Base-by-base conservation (phyloP, 2,329 filamentous ascomycete genomes). In the Claviceps pazoutovae region DNA sequence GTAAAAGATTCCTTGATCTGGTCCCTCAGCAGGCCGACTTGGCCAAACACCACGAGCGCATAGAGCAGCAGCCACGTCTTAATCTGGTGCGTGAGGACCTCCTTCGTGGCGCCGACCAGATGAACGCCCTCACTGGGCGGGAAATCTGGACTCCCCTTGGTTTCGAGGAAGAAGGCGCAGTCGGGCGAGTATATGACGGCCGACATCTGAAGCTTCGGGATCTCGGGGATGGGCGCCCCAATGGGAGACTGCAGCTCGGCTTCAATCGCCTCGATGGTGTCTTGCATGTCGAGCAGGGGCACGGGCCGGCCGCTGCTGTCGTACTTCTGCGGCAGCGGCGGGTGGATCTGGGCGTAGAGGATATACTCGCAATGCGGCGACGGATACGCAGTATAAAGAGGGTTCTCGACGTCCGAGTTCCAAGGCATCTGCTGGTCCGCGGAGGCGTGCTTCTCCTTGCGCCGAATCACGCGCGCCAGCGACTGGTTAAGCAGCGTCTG, bases 331-430 rank as follows among this genome's bases (percentile, higher is more conserved):
- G 65, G 64, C 46, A 73, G 66, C 3, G 76, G 66, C 1, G 80
- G 79, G 55, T 85, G 76, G 42, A 91, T 75, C 64, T 97, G 93
- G 34, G 91, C 72, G 65, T 90, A 97, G 51, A 95, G 71, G 48
- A 98, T 71, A 61, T 88, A 88, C 66, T 98, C 93, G 73, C 93
- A 98, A 59, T 87, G 85, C 0, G 88, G 88, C 13, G 64, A 66
- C 17, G 80, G 77, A 54, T 76, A 75, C 53, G 71, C 72, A 11
- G 75, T 69, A 55, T 84, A 82, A 21, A 78, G 59, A n/a, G 68
- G 74, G 11, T 75, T 79, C 55, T 84, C 79, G 3, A 81, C 70
- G 51, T 80, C 79, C 2, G 87, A 86, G 2, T 82, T 79, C 88
- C 88, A 96, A 0, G 89, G 87, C 60, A 86, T 83, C 34, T 71